Evolutionary conservation across 1,139 yeast species (phyloP).

Genomic region (Pichia sp.): DNA sequence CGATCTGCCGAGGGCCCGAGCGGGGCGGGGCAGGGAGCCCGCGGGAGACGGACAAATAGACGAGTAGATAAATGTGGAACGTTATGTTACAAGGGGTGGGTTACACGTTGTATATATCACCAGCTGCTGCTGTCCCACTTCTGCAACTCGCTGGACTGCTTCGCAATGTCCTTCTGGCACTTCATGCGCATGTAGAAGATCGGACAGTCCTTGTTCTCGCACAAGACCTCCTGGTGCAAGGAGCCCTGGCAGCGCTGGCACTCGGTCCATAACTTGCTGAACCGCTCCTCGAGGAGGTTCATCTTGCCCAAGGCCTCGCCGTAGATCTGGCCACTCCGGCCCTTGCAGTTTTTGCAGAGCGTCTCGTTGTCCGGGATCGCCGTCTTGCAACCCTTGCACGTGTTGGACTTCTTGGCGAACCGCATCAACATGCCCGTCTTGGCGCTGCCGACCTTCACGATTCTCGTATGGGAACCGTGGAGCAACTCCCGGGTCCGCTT

Average conservation of each 20-base stretch:
- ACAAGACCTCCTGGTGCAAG: conserved; percentile 89
- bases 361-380: conserved; percentile 55
- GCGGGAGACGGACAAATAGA: no score
- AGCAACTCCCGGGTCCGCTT: conserved; percentile 71
- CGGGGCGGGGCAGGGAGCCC: no score
- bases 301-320: conserved; percentile 74
- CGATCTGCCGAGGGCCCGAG: no score
- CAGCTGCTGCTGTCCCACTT: conserved; percentile 67
- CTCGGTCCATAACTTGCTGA: conserved; percentile 93
- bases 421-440: conserved; percentile 71
- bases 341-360: conserved; percentile 74
- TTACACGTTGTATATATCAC: conserved; percentile 30
- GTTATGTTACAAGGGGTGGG: no score
- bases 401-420: conserved; percentile 84
- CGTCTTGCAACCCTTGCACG: conserved; percentile 83
- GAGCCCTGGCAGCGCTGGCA: conserved; percentile 98
- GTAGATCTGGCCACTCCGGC: conserved; percentile 72
- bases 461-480: conserved; percentile 78
- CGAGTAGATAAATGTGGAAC: no score
- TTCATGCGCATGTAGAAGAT: conserved; percentile 96
- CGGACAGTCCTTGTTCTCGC: conserved; percentile 95
- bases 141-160: conserved; percentile 62
- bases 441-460: conserved; percentile 62
- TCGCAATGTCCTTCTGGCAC: conserved; percentile 79
- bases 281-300: conserved; percentile 75